Conservation (phyloP, 495 filamentous ascomycete species). For the Lichina pygmaea region DNA sequence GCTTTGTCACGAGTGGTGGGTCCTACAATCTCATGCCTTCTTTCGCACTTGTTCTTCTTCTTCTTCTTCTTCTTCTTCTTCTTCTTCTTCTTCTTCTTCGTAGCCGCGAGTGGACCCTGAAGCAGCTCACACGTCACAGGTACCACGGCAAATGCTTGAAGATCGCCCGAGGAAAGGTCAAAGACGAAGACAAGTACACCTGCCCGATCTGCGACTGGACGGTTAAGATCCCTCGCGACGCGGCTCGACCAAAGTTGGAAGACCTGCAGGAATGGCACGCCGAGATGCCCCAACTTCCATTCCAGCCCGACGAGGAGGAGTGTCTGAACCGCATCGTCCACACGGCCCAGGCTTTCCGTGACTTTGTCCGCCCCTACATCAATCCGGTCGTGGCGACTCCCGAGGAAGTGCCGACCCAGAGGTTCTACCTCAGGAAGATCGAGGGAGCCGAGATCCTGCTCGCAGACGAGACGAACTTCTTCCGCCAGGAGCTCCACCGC, state of each 20-base stretch:
- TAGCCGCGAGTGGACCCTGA: not conserved
- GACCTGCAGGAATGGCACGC: constrained; percentile 71
- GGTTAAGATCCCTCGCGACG: constrained; percentile 95
- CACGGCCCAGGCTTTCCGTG: constrained; percentile 58
- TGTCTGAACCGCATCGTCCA: constrained; percentile 60
- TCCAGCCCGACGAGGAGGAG: constrained; percentile 89
- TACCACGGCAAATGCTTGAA: constrained; percentile 98
- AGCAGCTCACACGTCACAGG: constrained; percentile 19
- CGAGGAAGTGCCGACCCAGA: constrained; percentile 64
- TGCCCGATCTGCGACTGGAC: constrained; percentile 97
- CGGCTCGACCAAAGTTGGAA: constrained; percentile 83
- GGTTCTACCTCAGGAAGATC: constrained; percentile 97
- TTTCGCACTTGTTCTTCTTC: not conserved
- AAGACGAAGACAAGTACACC: constrained; percentile 94
- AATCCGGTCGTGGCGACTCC: constrained; percentile 55
- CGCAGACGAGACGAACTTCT: constrained; percentile 85
- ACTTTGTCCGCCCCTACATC: constrained; percentile 54
- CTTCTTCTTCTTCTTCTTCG: not conserved
- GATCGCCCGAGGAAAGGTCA: constrained; percentile 89
- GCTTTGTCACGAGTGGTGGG: constrained; percentile 87
- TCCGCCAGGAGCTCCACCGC: constrained; percentile 85
- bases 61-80: not conserved
- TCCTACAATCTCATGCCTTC: constrained; percentile 3
- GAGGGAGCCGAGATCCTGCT: constrained; percentile 92
- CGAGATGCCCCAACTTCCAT: constrained; percentile 59